Base-by-base conservation (phyloP, 2,329 filamentous ascomycete genomes). In the Cytospora schulzeri region DNA sequence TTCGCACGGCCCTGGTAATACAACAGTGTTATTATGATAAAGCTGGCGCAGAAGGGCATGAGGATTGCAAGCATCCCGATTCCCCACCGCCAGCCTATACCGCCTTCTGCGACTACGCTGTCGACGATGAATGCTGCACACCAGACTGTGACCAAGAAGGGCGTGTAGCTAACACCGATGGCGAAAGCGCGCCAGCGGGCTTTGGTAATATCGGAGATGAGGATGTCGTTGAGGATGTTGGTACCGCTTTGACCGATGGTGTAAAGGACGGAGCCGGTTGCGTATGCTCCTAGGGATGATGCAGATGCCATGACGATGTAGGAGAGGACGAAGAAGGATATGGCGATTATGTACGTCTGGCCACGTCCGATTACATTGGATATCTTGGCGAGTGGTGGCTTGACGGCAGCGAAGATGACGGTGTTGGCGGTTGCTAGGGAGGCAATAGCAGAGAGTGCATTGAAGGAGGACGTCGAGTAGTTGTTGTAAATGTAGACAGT, bases 361-460 rank as follows among this genome's bases (percentile, higher is more conserved):
- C 85, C 82, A 29, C 86, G 81, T 29, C 85, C 85, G 60, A 87
- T 86, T 9, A 88, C 84, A 69, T 88, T 83, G 8, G 85, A 84
- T 45, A 88, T 76, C 72, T 88, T 88, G 60, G 84, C 84, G 73
- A 87, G 83, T 12, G 84, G 85, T 19, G 85, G 85, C 70, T 88
- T 88, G 64, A 83, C 80, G 19, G 86, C 81, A 4, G 85, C 82
- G 58, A 77, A 77, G 53, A 80, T 72, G 60, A 80, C 78, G 35
- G 71, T 73, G 3, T 62, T 66, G 19, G 74, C 74, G 6, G 75
- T 76, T 38, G 64, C 69, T 8, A 77, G 68, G 0, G 73, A 69
- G 0, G 70, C 72, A 7, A 73, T 63, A n/a, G 70, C 64, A 1
- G 75, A 74, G 1, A 77, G 65, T 22, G 71, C 65, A n/a, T 70